phyloP scores from a whole-genome alignment of 768 basidiomycete genomes.

The Inosperma sp. region DNA sequence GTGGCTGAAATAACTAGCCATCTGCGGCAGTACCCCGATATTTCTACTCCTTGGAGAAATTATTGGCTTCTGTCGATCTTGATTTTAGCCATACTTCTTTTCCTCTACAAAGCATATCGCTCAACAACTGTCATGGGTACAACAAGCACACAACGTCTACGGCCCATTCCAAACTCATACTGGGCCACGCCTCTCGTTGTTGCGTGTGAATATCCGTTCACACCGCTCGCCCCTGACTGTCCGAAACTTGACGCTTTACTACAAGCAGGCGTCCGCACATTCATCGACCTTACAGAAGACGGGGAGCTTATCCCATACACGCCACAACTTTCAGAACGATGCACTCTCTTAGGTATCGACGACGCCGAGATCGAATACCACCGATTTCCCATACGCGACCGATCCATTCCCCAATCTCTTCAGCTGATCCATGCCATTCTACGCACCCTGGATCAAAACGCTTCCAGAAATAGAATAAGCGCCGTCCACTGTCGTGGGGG shows the following conservation, averaged over 20 bases:
- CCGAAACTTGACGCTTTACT: constrained; percentile 75
- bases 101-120: background rate
- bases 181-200: constrained; percentile 72
- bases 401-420: constrained; percentile 56
- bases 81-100: no score
- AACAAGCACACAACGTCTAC: constrained; percentile 18
- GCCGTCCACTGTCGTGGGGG: constrained; percentile 81
- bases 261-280: constrained; percentile 68
- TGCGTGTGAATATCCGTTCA: constrained; percentile 81
- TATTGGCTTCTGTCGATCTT: constrained; percentile 46
- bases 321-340: constrained; percentile 48
- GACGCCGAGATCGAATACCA: constrained; percentile 60
- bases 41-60: no score
- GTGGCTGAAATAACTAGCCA: no score
- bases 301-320: constrained; percentile 69
- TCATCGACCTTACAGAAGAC: constrained; percentile 81
- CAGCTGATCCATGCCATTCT: constrained; percentile 59
- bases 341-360: constrained; percentile 52
- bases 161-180: constrained; percentile 81
- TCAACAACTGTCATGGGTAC: background rate
- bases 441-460: constrained; percentile 55
- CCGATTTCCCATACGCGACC: constrained; percentile 74
- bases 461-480: constrained; percentile 50
- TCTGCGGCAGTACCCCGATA: background rate
- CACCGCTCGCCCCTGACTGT: constrained; percentile 48